phyloP scores from a whole-genome alignment of 371 early-diverging fungal genomes.

The Mucor indicus region DNA sequence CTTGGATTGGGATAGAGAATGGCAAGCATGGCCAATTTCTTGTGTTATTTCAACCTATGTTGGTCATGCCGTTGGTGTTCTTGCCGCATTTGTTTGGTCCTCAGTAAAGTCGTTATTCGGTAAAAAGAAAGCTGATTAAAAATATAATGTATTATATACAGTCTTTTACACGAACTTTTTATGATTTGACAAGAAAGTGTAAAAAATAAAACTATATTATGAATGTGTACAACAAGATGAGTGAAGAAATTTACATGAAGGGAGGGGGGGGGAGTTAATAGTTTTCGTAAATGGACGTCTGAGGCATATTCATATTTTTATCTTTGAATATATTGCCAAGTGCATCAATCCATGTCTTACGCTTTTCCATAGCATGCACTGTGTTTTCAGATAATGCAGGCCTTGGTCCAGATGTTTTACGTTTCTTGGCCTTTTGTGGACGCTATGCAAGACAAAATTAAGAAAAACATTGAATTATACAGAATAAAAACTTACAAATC shows the following conservation, averaged over 20 bases:
- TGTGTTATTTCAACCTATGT: constrained; percentile 47
- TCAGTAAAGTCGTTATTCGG: constrained; percentile 34
- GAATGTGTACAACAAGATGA: background rate
- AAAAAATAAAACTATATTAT: background rate
- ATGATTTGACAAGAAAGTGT: too few relatives aligned
- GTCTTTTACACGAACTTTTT: too few relatives aligned
- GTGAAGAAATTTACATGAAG: too few relatives aligned
- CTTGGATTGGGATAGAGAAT: constrained; percentile 51
- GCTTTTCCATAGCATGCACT: constrained; percentile 53
- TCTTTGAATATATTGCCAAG: constrained; percentile 40
- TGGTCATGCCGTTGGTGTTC: constrained; percentile 43
- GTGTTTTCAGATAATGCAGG: constrained; percentile 51
- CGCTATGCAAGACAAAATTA: constrained; percentile 29
- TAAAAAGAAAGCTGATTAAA: constrained; percentile 45
- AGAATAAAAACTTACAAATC: constrained; percentile 63
- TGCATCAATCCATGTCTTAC: constrained; percentile 46
- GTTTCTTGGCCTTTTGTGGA: constrained; percentile 73
- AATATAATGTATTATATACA: constrained; percentile 3
- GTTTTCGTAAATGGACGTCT: constrained; percentile 19
- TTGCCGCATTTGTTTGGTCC: constrained; percentile 43
- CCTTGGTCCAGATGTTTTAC: constrained; percentile 56
- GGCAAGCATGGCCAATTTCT: constrained; percentile 55
- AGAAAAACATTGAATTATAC: background rate
- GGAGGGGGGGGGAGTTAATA: background rate
- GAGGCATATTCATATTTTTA: constrained; percentile 37